These are phyloP conservation scores for Fagopyrum homotropicum DNA, from an alignment of 148 eudicot species.

Conservation along the genomic window DNA sequence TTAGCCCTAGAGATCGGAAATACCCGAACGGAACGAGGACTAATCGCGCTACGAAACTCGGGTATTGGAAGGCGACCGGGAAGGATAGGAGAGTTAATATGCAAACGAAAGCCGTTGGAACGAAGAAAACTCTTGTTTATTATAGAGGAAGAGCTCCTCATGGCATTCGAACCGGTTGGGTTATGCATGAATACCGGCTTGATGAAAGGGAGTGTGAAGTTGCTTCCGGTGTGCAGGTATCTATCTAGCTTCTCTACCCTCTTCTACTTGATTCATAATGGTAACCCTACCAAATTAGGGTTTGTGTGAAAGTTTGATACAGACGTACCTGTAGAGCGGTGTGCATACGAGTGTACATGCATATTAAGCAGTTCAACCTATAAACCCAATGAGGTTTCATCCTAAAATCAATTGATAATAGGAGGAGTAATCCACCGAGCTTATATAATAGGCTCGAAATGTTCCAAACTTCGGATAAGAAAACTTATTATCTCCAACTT, in stretches of 20 bases:
- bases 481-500: no score
- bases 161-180: slow-evolving; percentile 58
- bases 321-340: no score
- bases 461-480: no score
- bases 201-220: slow-evolving; percentile 22
- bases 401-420: no score
- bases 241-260: neutral
- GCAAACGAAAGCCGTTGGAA: slow-evolving; percentile 31
- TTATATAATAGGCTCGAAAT: no score
- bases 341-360: no score
- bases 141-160: slow-evolving; percentile 66
- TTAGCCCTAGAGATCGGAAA: slow-evolving; percentile 52
- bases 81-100: slow-evolving; percentile 49
- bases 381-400: neutral
- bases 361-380: neutral
- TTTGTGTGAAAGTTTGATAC: no score
- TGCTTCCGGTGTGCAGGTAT: slow-evolving; percentile 33
- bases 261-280: neutral
- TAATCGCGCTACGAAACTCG: slow-evolving; percentile 52
- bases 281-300: neutral
- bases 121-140: slow-evolving; percentile 62
- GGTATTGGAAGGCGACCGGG: slow-evolving; percentile 68
- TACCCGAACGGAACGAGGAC: slow-evolving; percentile 72
- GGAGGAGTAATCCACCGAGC: no score
- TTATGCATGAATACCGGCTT: slow-evolving; percentile 69